Evolutionary conservation across 2,329 filamentous ascomycete genomes (phyloP), one percentile per base, ranked within the genome.

Genomic region (Gnomoniopsis smithogilvyi): DNA sequence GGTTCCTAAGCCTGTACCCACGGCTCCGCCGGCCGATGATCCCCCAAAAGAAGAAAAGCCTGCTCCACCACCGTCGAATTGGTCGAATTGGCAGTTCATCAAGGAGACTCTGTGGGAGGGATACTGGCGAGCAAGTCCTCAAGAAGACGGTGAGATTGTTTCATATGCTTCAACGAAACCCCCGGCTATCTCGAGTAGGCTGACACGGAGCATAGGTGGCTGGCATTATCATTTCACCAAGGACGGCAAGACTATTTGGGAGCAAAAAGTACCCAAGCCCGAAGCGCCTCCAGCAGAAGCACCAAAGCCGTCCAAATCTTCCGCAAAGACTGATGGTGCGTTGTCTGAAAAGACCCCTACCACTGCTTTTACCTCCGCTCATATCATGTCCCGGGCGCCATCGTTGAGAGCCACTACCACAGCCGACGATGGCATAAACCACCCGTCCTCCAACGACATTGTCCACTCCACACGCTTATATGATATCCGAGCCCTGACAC

Each of bases 141-240:
- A 41, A 4, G 49, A 51, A 21, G 49, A 56, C 45, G 53, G 57
- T 62, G 22, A 36, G 53, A 19, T 14, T 24, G 43, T 3, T 14
- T 15, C 3, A 15, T 22, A 12, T 14, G 7, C 11, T 10, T 41
- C 22, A 14, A 10, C 2, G 15, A 38, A 8, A 11, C 24, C 21
- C 26, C 12, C 12, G 10, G 7, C 22, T 2, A 17, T n/a, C 30
- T 17, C 53, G 49, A 17, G 22, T 15, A n/a, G 8, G 46, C 48
- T 30, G 59, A 41, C 33, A 3, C n/a, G n/a, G 17, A n/a, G 36
- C 30, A 33, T 19, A 60, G 60, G 60, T 48, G 49, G 53, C 15
- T 62, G 60, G 60, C 17, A 45, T 1, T 62, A 62, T 33, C 49
- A 60, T 15, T 56, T 62, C 30, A 60, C 60, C 4, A 56, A 62